Conservation (phyloP, 495 filamentous ascomycete genomes). For the Hamigera avellanea region DNA sequence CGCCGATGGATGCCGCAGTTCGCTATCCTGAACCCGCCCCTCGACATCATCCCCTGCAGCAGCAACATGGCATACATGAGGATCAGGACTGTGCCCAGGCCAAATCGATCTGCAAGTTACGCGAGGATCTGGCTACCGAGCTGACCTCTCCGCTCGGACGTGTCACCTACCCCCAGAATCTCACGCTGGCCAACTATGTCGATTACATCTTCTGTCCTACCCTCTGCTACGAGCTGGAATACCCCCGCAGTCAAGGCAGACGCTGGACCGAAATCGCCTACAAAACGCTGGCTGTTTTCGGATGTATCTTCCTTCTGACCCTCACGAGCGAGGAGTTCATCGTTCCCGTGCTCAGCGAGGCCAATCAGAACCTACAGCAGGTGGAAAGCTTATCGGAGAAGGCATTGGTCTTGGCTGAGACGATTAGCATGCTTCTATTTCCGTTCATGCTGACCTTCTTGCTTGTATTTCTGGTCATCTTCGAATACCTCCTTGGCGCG, state of each 20-base stretch:
- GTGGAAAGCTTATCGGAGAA: slow-evolving; percentile 50
- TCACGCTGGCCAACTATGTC: slow-evolving; percentile 67
- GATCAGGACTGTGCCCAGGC: slow-evolving; percentile 21
- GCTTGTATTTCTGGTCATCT: slow-evolving; percentile 91
- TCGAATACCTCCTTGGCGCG: slow-evolving; percentile 90
- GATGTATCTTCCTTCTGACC: slow-evolving; percentile 90
- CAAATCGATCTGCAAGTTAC: slow-evolving; percentile 50
- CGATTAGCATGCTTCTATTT: slow-evolving; percentile 87
- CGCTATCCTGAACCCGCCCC: slow-evolving; percentile 58
- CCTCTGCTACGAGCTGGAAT: slow-evolving; percentile 94
- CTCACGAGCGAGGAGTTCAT: slow-evolving; percentile 93
- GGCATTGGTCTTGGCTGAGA: slow-evolving; percentile 73
- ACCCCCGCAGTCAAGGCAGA: slow-evolving; percentile 64
- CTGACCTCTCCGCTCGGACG: slow-evolving; percentile 80
- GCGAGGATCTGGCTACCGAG: slow-evolving; percentile 82
- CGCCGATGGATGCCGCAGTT: slow-evolving; percentile 56
- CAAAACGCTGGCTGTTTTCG: slow-evolving; percentile 85
- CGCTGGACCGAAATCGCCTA: slow-evolving; percentile 74
- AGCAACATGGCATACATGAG: slow-evolving; percentile 21
- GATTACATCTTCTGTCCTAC: slow-evolving; percentile 92
- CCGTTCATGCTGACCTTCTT: slow-evolving; percentile 96
- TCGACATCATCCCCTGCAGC: slow-evolving; percentile 21
- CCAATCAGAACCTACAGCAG: slow-evolving; percentile 50
- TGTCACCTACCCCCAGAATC: slow-evolving; percentile 82
- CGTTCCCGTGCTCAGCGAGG: slow-evolving; percentile 74